These are phyloP conservation scores for Fusarium acutatum DNA, from an alignment of 2,329 filamentous ascomycete genomes.

Conservation along the genomic window DNA sequence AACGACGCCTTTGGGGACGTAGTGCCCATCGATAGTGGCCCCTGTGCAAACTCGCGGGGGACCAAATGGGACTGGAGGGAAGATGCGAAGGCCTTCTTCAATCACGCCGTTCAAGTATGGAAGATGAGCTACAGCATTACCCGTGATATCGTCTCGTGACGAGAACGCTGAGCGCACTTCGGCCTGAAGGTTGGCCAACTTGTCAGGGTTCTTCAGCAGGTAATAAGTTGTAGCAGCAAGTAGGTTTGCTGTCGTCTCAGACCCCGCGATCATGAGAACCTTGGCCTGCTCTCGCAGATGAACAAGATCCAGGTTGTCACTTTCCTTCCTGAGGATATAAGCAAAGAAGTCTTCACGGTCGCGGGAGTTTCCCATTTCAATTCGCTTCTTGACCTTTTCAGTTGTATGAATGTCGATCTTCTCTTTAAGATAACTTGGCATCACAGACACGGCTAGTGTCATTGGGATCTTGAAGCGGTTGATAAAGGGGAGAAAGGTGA, in stretches of 20 bases:
- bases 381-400: not conserved
- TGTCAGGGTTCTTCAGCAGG: not conserved
- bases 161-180: conserved; percentile 11
- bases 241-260: conserved; percentile 15
- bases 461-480: conserved; percentile 6
- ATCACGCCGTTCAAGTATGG: conserved; percentile 12
- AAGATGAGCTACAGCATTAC: conserved; percentile 3
- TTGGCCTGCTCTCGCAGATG: conserved; percentile 27
- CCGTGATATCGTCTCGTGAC: not conserved
- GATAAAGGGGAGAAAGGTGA: not conserved
- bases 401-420: not conserved
- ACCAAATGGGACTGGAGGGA: conserved; percentile 8
- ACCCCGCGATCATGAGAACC: conserved; percentile 13
- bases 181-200: not conserved
- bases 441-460: not conserved
- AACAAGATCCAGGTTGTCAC: not conserved
- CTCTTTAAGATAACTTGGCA: not conserved
- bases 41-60: conserved; percentile 6
- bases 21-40: conserved; percentile 5
- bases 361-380: not conserved
- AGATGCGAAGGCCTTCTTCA: conserved; percentile 20
- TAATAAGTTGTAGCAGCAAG: not conserved
- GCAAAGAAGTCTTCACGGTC: conserved; percentile 21
- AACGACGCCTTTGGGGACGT: conserved; percentile 9
- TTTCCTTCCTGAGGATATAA: not conserved